phyloP scores from a whole-genome alignment of 2,329 filamentous ascomycete genomes.

The Xylaria sp. region DNA sequence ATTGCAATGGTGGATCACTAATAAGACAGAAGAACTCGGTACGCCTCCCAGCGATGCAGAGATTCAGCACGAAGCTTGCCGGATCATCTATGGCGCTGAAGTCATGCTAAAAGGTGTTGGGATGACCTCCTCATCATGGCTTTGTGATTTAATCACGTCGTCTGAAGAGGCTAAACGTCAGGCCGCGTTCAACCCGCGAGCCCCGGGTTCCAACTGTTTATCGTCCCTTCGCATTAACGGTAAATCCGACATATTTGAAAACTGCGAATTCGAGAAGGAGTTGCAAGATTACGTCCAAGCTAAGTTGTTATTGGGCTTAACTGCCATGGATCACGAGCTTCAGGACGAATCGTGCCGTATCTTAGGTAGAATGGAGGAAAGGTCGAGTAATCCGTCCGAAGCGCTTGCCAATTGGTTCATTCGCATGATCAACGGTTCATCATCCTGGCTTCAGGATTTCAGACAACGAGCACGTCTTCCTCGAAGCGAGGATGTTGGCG shows the following conservation, averaged over 20 bases:
- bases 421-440: constrained; percentile 61
- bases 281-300: constrained; percentile 65
- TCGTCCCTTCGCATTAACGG: constrained; percentile 66
- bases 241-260: constrained; percentile 67
- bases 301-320: constrained; percentile 65
- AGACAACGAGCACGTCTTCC: constrained; percentile 67
- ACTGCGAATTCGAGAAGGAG: constrained; percentile 66
- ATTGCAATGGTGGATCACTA: constrained; percentile 63
- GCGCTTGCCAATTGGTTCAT: constrained; percentile 67
- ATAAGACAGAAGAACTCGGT: constrained; percentile 57
- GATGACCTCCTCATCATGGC: constrained; percentile 61
- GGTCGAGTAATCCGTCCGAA: constrained; percentile 61
- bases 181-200: constrained; percentile 61
- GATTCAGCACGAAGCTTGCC: constrained; percentile 68
- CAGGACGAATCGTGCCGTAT: constrained; percentile 69
- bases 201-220: constrained; percentile 59
- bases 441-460: constrained; percentile 67
- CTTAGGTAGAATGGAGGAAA: constrained; percentile 66
- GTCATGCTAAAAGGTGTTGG: constrained; percentile 56
- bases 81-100: constrained; percentile 67
- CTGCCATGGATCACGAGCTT: constrained; percentile 68
- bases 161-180: constrained; percentile 56
- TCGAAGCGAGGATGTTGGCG: constrained; percentile 65
- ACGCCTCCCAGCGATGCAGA: constrained; percentile 61
- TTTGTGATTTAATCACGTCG: constrained; percentile 68